phyloP scores from a whole-genome alignment of 2,329 filamentous ascomycete species.

The Lecanosticta acicola region DNA sequence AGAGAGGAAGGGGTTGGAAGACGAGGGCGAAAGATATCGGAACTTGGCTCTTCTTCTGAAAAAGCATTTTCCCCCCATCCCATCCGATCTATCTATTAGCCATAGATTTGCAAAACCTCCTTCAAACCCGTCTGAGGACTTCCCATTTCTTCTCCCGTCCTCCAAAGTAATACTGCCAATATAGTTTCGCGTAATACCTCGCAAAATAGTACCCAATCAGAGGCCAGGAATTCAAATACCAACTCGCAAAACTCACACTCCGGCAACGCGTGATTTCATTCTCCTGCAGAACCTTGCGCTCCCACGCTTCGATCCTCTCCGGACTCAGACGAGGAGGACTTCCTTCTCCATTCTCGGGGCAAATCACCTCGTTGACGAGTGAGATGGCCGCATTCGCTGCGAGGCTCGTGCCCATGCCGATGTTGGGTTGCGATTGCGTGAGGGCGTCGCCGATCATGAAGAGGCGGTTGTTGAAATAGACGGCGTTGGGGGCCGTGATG shows the following conservation, averaged over 20 bases:
- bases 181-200: slow-evolving; percentile 7
- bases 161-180: slow-evolving; percentile 7
- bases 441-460: slow-evolving; percentile 30
- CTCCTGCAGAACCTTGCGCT: slow-evolving; percentile 8
- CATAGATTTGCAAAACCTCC: not conserved
- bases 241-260: slow-evolving; percentile 15
- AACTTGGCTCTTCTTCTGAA: slow-evolving; percentile 8
- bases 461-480: slow-evolving; percentile 24
- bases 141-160: not conserved
- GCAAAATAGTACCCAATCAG: slow-evolving; percentile 8
- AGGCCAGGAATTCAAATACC: slow-evolving; percentile 13
- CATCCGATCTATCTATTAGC: too few relatives aligned
- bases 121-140: not conserved
- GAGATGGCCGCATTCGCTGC: slow-evolving; percentile 21
- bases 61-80: too few relatives aligned
- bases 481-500: slow-evolving; percentile 19
- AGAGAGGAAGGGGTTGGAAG: slow-evolving; percentile 12
- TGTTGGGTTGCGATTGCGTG: slow-evolving; percentile 26
- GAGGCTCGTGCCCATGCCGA: slow-evolving; percentile 25
- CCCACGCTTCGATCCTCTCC: slow-evolving; percentile 20
- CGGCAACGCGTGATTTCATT: slow-evolving; percentile 7
- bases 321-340: slow-evolving; percentile 6
- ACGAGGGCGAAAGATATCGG: slow-evolving; percentile 10
- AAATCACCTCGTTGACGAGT: slow-evolving; percentile 24
- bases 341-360: slow-evolving; percentile 4